Conservation (phyloP, 768 basidiomycete genomes). For the Tephrocybe sp. region DNA sequence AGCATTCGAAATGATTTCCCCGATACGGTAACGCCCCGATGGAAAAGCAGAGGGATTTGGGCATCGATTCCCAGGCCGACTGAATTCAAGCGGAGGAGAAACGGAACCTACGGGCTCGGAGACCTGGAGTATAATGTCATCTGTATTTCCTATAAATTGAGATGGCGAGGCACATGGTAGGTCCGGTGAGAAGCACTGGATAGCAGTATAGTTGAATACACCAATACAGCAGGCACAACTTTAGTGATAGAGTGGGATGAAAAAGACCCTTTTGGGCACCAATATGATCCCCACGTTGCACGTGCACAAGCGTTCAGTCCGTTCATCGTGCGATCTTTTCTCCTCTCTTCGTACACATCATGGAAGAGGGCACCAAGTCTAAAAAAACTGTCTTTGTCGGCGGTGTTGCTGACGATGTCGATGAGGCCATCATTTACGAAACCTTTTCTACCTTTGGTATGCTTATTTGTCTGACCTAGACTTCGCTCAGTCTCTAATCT, state of each 20-base stretch:
- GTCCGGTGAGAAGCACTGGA: slow-evolving; percentile 4
- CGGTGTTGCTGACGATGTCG: slow-evolving; percentile 80
- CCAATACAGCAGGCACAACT: not conserved
- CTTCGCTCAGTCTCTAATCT: slow-evolving; percentile 8
- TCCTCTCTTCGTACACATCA: slow-evolving; percentile 37
- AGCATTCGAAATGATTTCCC: slow-evolving; percentile 32
- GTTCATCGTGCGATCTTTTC: slow-evolving; percentile 39
- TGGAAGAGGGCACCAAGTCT: slow-evolving; percentile 83
- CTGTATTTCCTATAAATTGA: slow-evolving; percentile 2
- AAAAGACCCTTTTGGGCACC: slow-evolving; percentile 21
- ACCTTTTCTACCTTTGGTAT: slow-evolving; percentile 87
- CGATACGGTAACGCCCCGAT: slow-evolving; percentile 32
- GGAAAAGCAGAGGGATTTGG: slow-evolving; percentile 22
- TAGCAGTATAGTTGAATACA: not conserved
- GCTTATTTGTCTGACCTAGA: slow-evolving; percentile 20
- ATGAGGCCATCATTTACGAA: slow-evolving; percentile 75
- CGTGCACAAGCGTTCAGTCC: slow-evolving; percentile 26
- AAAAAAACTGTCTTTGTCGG: slow-evolving; percentile 88
- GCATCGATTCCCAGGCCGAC: slow-evolving; percentile 32
- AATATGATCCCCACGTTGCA: slow-evolving; percentile 21
- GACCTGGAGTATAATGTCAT: slow-evolving; percentile 4
- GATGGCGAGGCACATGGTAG: slow-evolving; percentile 7
- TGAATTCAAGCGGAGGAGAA: slow-evolving; percentile 9
- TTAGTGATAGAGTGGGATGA: slow-evolving; percentile 23
- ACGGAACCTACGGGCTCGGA: not conserved